Conservation (phyloP, 768 basidiomycete species). For the Jaapia argillacea region DNA sequence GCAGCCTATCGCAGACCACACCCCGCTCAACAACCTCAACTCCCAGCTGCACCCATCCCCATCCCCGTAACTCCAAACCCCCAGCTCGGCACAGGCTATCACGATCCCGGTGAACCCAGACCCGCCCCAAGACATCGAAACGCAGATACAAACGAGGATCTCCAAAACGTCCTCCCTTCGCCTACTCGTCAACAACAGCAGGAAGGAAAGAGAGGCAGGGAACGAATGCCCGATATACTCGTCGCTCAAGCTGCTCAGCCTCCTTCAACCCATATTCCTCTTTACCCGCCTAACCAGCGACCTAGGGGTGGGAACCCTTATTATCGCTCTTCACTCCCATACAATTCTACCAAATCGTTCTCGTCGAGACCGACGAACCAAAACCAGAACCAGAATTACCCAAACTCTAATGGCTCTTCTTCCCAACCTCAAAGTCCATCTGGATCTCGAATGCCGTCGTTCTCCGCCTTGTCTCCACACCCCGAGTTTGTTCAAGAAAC, state of each 20-base stretch:
- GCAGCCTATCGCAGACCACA: conserved; percentile 29
- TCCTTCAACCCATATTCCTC: conserved; percentile 32
- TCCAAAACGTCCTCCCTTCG: conserved; percentile 5
- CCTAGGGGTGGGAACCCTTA: conserved; percentile 15
- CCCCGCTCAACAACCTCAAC: conserved; percentile 33
- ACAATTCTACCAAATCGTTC: conserved; percentile 36
- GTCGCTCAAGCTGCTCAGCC: conserved; percentile 28
- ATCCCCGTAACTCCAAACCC: conserved; percentile 15
- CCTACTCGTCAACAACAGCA: conserved; percentile 16
- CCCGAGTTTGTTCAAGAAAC: conserved; percentile 43
- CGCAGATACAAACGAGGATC: conserved; percentile 9
- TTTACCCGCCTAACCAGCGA: conserved; percentile 15
- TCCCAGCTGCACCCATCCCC: conserved; percentile 35
- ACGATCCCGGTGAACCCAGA: conserved; percentile 3
- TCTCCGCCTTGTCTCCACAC: conserved; percentile 26
- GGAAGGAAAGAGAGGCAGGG: too few species aligned
- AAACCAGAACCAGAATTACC: too few species aligned
- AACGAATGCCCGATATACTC: conserved; percentile 27
- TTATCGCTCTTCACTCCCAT: conserved; percentile 26
- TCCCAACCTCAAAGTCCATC: too few species aligned
- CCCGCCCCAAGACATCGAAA: conserved; percentile 14
- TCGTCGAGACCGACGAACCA: too few species aligned
- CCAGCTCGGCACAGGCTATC: background rate
- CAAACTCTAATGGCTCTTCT: too few species aligned
- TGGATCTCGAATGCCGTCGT: conserved; percentile 39